phyloP scores from a whole-genome alignment of 2,329 filamentous ascomycete genomes.

The Alternaria incomplexa region DNA sequence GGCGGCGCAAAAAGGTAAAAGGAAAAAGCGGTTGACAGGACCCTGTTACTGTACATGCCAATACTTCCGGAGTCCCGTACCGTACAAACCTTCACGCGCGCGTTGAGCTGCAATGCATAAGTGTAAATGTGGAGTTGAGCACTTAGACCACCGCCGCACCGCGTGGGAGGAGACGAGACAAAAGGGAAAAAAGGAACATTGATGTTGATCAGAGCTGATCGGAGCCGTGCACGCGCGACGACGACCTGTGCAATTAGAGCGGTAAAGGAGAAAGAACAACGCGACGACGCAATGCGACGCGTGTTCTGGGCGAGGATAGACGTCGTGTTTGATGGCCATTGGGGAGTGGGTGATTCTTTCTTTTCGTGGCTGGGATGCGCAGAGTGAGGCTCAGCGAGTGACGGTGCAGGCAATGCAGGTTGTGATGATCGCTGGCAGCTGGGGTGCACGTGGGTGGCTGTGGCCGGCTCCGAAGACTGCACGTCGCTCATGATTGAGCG shows the following conservation, averaged over 20 bases:
- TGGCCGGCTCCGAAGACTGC: background rate
- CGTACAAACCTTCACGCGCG: background rate
- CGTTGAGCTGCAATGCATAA: background rate
- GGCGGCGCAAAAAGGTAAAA: background rate
- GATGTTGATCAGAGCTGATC: background rate
- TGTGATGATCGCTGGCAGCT: background rate
- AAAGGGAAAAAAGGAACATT: background rate
- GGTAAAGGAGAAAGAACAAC: background rate
- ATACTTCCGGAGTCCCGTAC: background rate
- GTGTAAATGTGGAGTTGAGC: background rate
- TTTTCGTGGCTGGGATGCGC: background rate
- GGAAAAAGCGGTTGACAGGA: background rate
- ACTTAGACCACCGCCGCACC: background rate
- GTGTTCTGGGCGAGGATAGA: background rate
- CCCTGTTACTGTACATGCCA: background rate
- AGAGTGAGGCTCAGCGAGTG: background rate
- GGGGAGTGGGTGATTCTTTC: background rate
- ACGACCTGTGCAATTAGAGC: background rate
- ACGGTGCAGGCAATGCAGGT: background rate
- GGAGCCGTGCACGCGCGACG: background rate
- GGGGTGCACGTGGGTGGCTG: background rate
- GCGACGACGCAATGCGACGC: conserved; percentile 1
- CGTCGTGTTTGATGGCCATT: background rate
- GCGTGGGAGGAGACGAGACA: background rate
- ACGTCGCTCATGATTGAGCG: background rate